A percentile compares a stretch with the other conserved stretches of the same genome.
phyloP scores from a whole-genome alignment of 2,329 filamentous ascomycete species.

The Aspergillus aculeatinus region DNA sequence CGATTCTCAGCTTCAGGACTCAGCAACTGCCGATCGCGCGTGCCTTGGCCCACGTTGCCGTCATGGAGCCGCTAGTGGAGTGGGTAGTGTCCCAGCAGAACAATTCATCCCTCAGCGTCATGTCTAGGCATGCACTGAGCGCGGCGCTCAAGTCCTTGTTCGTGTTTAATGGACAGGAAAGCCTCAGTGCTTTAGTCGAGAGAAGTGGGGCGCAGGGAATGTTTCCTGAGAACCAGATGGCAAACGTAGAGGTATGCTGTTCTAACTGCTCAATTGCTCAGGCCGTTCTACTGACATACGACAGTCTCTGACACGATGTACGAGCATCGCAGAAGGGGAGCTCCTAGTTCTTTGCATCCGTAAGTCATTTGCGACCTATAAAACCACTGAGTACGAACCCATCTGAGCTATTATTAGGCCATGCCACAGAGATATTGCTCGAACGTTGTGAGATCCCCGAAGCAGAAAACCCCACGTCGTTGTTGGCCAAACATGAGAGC shows the following conservation, averaged over 20 bases:
- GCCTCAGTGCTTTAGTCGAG: constrained; percentile 9
- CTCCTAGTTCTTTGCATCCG: constrained; percentile 19
- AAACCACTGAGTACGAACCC: not conserved
- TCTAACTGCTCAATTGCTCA: not conserved
- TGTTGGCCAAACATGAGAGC: constrained; percentile 20
- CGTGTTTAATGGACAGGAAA: constrained; percentile 8
- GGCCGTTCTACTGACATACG: not conserved
- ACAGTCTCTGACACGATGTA: constrained; percentile 8
- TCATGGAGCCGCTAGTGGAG: constrained; percentile 19
- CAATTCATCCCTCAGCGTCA: not conserved
- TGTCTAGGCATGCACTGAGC: constrained; percentile 9
- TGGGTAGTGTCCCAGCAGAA: not conserved
- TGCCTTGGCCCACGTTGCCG: constrained; percentile 18
- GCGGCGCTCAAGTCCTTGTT: constrained; percentile 16
- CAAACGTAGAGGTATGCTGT: constrained; percentile 11
- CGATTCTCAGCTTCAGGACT: constrained; percentile 24
- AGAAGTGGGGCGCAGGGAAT: constrained; percentile 17
- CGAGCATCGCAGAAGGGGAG: constrained; percentile 21
- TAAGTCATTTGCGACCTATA: constrained; percentile 7
- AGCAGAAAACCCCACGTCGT: constrained; percentile 8
- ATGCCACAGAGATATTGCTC: constrained; percentile 24
- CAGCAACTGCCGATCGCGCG: constrained; percentile 26
- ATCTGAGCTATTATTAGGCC: constrained; percentile 12
- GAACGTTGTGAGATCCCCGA: constrained; percentile 22
- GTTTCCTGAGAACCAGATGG: constrained; percentile 17